A percentile compares a stretch with the other conserved stretches of the same genome.
phyloP scores from a whole-genome alignment of 768 basidiomycete genomes.

The Lyophyllum shimeji region DNA sequence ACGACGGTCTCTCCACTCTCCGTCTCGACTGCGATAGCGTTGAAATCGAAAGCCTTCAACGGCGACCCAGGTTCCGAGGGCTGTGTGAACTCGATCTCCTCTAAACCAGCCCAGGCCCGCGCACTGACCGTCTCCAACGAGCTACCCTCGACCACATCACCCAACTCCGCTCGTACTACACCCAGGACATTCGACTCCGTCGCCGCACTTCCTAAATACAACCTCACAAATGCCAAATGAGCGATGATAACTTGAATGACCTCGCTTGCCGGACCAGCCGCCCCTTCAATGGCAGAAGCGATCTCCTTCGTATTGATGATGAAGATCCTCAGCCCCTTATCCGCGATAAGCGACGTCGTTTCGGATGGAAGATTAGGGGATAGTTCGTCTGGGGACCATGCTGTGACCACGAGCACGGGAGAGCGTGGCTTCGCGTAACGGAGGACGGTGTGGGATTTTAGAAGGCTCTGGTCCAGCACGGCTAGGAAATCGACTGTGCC shows the following conservation, averaged over 20 bases:
- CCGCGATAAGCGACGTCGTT: conserved; percentile 43
- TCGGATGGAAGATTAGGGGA: conserved; percentile 60
- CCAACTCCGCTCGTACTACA: conserved; percentile 47
- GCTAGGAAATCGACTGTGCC: conserved; percentile 70
- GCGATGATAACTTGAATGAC: conserved; percentile 57
- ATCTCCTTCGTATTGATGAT: conserved; percentile 57
- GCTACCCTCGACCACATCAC: conserved; percentile 46
- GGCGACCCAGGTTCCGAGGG: conserved; percentile 21
- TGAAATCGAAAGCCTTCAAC: conserved; percentile 64
- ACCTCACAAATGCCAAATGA: conserved; percentile 79
- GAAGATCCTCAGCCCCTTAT: conserved; percentile 58
- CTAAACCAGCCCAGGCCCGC: conserved; percentile 65
- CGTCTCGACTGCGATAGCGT: conserved; percentile 71
- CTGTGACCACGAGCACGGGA: conserved; percentile 68
- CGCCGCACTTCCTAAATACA: conserved; percentile 74
- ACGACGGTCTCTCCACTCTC: conserved; percentile 55
- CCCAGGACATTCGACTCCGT: conserved; percentile 51
- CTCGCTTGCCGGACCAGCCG: conserved; percentile 33
- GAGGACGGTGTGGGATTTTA: conserved; percentile 77
- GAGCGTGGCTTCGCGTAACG: conserved; percentile 65
- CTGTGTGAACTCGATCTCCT: conserved; percentile 48
- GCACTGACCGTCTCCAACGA: conserved; percentile 53
- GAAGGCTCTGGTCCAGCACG: conserved; percentile 71
- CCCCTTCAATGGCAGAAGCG: conserved; percentile 40
- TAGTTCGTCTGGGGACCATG: conserved; percentile 78